phyloP scores from a whole-genome alignment of 2,329 filamentous ascomycete species.

The Exophiala mesophila region DNA sequence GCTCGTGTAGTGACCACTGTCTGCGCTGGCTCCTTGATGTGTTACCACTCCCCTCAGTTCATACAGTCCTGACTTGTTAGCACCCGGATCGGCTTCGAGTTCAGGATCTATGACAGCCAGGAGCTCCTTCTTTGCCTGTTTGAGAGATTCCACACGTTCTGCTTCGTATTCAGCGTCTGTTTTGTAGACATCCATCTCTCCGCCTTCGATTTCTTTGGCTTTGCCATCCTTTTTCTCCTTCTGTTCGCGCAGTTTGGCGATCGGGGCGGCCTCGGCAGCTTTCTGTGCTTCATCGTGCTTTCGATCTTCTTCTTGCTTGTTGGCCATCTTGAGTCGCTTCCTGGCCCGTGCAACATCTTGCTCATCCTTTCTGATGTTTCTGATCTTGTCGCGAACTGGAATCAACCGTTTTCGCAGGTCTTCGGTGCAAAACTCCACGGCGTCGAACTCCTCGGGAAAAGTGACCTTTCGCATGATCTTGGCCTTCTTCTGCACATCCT shows the following conservation, averaged over 20 bases:
- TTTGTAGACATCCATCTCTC: constrained; percentile 75
- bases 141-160: constrained; percentile 70
- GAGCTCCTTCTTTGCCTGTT: constrained; percentile 82
- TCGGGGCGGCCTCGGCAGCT: constrained; percentile 34
- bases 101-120: constrained; percentile 70
- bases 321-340: constrained; percentile 78
- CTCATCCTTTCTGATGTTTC: constrained; percentile 91
- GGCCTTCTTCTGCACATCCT: constrained; percentile 92
- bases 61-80: constrained; percentile 92
- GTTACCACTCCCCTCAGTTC: constrained; percentile 92
- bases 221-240: constrained; percentile 47
- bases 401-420: constrained; percentile 76
- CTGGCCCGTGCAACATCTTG: constrained; percentile 85
- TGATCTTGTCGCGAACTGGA: constrained; percentile 92
- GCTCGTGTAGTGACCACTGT: constrained; percentile 96
- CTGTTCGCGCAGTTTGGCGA: constrained; percentile 46
- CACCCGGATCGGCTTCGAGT: constrained; percentile 69
- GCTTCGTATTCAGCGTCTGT: constrained; percentile 89
- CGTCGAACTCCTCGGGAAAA: constrained; percentile 88
- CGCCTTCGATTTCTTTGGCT: constrained; percentile 52
- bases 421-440: constrained; percentile 92
- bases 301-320: constrained; percentile 51
- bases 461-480: constrained; percentile 99
- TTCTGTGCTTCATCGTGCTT: constrained; percentile 34
- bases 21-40: constrained; percentile 92